phyloP scores from a whole-genome alignment of 2,329 filamentous ascomycete genomes.

The Colletotrichum sp. region DNA sequence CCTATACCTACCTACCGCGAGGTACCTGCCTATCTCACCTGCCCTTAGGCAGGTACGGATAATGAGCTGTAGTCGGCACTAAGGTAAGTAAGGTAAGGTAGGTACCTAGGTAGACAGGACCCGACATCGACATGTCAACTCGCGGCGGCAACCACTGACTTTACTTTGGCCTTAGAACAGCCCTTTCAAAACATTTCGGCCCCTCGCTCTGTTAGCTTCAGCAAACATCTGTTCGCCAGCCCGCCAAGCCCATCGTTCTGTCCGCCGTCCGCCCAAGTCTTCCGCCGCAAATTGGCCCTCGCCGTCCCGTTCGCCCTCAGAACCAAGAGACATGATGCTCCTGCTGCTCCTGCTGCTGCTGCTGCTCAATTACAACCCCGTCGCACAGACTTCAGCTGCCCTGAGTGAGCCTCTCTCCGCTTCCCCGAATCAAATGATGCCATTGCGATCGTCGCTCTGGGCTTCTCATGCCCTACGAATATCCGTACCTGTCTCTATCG shows the following conservation, averaged over 20 bases:
- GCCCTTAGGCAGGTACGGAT: neutral
- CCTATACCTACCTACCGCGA: neutral
- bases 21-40: neutral
- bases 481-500: neutral
- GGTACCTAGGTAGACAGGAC: neutral
- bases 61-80: neutral
- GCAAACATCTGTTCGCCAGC: neutral
- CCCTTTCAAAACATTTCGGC: neutral
- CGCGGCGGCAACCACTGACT: neutral
- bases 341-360: neutral
- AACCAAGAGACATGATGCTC: neutral
- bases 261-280: neutral
- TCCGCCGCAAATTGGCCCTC: neutral
- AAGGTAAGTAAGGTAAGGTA: neutral
- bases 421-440: constrained; percentile 2
- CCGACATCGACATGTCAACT: neutral
- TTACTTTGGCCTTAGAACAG: neutral
- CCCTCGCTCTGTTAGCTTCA: neutral
- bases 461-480: neutral
- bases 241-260: neutral
- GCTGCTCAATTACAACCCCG: neutral
- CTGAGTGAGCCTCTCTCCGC: neutral
- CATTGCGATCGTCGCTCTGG: neutral
- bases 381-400: constrained; percentile 4
- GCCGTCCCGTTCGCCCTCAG: neutral